Percentiles rank a stretch among this genome's conserved stretches.
Conservation (phyloP, 2,329 filamentous ascomycete genomes). For the Epichloe gansuensis region DNA sequence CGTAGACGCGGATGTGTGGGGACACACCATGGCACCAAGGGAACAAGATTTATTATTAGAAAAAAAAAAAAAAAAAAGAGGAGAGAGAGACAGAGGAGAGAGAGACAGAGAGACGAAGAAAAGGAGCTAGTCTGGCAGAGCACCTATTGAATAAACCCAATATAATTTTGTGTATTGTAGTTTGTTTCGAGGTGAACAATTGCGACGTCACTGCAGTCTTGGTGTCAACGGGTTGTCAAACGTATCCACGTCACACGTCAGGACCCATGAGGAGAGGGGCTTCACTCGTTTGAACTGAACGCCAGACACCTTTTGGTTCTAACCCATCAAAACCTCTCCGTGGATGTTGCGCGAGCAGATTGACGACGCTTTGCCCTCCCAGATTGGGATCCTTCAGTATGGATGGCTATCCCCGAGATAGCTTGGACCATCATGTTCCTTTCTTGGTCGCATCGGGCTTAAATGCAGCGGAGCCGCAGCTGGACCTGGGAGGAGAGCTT, state of each 20-base stretch:
- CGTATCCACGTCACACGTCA: too few relatives aligned
- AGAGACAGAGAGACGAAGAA: too few relatives aligned
- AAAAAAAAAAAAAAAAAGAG: too few relatives aligned
- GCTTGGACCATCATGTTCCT: conserved; percentile 78
- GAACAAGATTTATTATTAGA: too few relatives aligned
- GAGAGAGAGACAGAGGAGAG: too few relatives aligned
- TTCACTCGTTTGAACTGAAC: background rate
- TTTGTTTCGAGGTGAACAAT: too few relatives aligned
- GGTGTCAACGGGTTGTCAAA: too few relatives aligned
- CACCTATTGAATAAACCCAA: too few relatives aligned
- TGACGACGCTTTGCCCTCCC: conserved; percentile 7
- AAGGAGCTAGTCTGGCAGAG: too few relatives aligned
- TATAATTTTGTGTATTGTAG: too few relatives aligned
- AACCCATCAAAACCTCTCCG: conserved; percentile 3
- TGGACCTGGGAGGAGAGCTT: conserved; percentile 36
- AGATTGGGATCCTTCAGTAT: conserved; percentile 31
- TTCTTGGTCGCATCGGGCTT: conserved; percentile 75
- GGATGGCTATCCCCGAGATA: conserved; percentile 70
- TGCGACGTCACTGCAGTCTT: background rate
- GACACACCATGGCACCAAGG: too few relatives aligned
- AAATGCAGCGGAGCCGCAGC: conserved; percentile 27
- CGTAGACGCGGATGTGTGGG: too few relatives aligned
- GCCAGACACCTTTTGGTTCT: conserved; percentile 8
- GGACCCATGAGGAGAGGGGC: background rate
- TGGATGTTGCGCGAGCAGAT: conserved; percentile 1